These are phyloP conservation scores for Debaryomyces psychrophilus DNA, from an alignment of 1,139 yeast genomes.

Conservation along the genomic window DNA sequence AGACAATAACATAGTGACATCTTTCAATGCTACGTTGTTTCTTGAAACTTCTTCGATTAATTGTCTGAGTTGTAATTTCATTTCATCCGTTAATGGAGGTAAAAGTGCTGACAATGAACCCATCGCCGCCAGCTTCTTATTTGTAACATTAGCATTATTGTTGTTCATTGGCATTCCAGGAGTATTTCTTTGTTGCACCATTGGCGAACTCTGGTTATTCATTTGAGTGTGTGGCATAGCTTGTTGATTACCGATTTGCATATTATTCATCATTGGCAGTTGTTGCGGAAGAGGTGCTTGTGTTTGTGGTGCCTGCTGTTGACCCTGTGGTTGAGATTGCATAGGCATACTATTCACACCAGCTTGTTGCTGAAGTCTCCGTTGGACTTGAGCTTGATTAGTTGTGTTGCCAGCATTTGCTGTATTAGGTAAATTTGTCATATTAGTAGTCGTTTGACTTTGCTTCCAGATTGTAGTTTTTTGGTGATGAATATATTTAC, in stretches of 20 bases:
- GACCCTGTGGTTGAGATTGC: constrained; percentile 17
- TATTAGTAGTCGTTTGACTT: constrained; percentile 22
- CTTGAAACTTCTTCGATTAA: constrained; percentile 70
- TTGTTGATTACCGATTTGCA: constrained; percentile 21
- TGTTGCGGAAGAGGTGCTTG: constrained; percentile 19
- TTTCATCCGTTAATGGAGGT: constrained; percentile 49
- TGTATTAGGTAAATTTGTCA: constrained; percentile 9
- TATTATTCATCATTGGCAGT: constrained; percentile 29
- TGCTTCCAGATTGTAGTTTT: constrained; percentile 47
- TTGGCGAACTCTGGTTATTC: constrained; percentile 25
- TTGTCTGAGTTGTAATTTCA: constrained; percentile 55
- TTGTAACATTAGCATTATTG: constrained; percentile 9
- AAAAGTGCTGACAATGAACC: constrained; percentile 24
- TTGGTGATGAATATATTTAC: constrained; percentile 46
- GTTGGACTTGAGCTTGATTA: constrained; percentile 16
- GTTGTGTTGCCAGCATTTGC: constrained; percentile 3
- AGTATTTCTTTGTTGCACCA: constrained; percentile 25
- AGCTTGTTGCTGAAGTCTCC: constrained; percentile 18
- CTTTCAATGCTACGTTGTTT: constrained; percentile 66
- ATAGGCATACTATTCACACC: constrained; percentile 14
- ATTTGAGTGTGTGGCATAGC: constrained; percentile 24
- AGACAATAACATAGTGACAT: constrained; percentile 61
- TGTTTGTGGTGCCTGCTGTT: constrained; percentile 11
- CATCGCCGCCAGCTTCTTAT: constrained; percentile 11
- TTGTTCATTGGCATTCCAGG: constrained; percentile 15